These are phyloP conservation scores for Austroboletus festivus DNA, from an alignment of 768 basidiomycete species.

Conservation along the genomic window DNA sequence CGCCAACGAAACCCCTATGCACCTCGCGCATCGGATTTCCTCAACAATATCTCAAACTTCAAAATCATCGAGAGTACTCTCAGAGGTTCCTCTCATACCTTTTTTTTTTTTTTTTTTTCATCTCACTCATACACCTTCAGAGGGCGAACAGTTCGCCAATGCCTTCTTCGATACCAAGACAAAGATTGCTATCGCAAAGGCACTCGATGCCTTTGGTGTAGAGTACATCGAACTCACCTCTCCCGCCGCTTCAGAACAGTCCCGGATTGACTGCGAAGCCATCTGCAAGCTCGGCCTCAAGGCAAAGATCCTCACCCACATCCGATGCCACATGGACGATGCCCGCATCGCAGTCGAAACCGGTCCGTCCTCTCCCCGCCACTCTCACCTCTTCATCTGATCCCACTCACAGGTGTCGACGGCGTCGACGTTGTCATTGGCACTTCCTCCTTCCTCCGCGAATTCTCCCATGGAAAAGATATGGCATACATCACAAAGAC, in stretches of 20 bases:
- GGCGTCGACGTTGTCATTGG: constrained; percentile 99
- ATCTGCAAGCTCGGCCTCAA: constrained; percentile 99
- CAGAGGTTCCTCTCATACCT: constrained; percentile 57
- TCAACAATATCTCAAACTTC: constrained; percentile 91
- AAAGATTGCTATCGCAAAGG: constrained; percentile 98
- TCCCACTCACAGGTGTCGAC: constrained; percentile 69
- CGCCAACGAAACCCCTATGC: constrained; percentile 76
- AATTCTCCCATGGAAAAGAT: constrained; percentile 99
- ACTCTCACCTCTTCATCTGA: not conserved
- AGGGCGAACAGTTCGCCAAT: constrained; percentile 99
- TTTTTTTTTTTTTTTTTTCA: not conserved
- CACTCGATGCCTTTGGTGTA: constrained; percentile 97
- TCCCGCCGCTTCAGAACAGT: constrained; percentile 95
- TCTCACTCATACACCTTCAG: constrained; percentile 38
- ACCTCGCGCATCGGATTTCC: constrained; percentile 86
- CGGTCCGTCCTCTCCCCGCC: constrained; percentile 45
- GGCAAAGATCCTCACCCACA: constrained; percentile 97
- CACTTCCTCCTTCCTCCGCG: constrained; percentile 97
- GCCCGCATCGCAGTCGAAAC: constrained; percentile 98
- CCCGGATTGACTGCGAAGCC: constrained; percentile 88
- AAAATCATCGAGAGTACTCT: constrained; percentile 97
- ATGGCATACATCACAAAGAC: constrained; percentile 99
- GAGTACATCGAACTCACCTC: constrained; percentile 99
- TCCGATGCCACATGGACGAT: constrained; percentile 99
- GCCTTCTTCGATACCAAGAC: constrained; percentile 99